These are phyloP conservation scores for Spergularia marina DNA, from an alignment of 148 eudicot species.

Conservation along the genomic window DNA sequence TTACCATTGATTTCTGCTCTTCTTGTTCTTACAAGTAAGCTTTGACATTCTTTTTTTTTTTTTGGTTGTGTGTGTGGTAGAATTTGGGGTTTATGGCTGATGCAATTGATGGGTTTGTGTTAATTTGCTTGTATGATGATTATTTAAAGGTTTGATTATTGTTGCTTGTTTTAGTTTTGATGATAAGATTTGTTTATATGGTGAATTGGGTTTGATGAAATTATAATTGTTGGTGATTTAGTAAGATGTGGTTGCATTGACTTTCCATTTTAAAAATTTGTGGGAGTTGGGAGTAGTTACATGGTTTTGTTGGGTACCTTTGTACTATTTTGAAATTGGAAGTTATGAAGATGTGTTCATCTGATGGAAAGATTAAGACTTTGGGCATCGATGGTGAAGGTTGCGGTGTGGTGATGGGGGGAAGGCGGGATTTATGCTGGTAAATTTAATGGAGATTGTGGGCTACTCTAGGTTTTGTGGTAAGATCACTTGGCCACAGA, in stretches of 20 bases:
- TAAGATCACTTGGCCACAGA: not conserved
- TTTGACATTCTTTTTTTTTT: not conserved
- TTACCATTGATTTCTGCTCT: slow-evolving; percentile 31
- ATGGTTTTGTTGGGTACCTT: not conserved
- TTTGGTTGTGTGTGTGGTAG: not conserved
- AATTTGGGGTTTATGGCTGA: slow-evolving; percentile 11
- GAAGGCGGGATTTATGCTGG: too few relatives aligned
- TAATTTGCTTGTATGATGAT: not conserved
- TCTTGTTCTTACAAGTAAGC: slow-evolving; percentile 29
- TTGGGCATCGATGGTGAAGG: not conserved
- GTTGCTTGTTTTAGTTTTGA: not conserved
- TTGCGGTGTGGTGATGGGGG: too few relatives aligned
- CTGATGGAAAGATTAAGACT: not conserved
- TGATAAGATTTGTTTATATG: not conserved
- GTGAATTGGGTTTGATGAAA: not conserved
- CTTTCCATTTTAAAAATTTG: too few relatives aligned
- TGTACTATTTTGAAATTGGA: not conserved
- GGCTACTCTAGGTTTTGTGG: too few relatives aligned
- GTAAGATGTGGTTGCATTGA: not conserved
- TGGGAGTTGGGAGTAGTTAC: not conserved
- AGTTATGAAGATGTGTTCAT: not conserved
- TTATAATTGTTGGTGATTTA: not conserved
- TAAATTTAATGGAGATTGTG: not conserved
- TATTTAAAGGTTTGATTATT: not conserved
- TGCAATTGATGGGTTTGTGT: slow-evolving; percentile 1